Percentiles rank a stretch among this genome's conserved stretches.
These are phyloP conservation scores for Isabelozyma heimii DNA, from an alignment of 805 yeast species.

Conservation along the genomic window DNA sequence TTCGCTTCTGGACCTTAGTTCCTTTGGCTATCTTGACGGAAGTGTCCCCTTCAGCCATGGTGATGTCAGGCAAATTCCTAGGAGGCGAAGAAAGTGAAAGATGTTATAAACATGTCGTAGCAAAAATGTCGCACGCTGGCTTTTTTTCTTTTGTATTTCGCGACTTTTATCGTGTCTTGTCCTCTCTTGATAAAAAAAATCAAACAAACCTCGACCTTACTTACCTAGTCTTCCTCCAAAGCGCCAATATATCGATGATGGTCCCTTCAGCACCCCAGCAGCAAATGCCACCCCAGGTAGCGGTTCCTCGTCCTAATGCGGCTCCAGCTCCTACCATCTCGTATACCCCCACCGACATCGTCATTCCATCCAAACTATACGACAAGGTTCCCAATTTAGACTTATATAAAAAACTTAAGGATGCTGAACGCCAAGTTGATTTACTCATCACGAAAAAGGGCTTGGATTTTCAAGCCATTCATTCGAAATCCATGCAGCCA, in stretches of 20 bases:
- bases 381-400: conserved; percentile 65
- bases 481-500: conserved; percentile 39
- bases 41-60: not conserved
- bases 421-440: conserved; percentile 82
- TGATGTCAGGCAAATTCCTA: not conserved
- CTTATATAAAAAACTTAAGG: conserved; percentile 65
- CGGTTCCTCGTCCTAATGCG: conserved; percentile 25
- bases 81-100: not conserved
- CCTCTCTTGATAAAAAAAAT: not conserved
- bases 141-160: not conserved
- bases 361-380: conserved; percentile 35
- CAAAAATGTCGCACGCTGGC: not conserved
- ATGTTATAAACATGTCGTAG: not conserved
- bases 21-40: not conserved
- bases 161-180: not conserved
- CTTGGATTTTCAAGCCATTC: conserved; percentile 75
- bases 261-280: conserved; percentile 9
- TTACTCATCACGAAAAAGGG: conserved; percentile 78
- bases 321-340: conserved; percentile 37
- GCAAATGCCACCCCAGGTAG: conserved; percentile 13
- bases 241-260: not conserved
- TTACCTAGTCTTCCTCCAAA: conserved; percentile 5
- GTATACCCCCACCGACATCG: conserved; percentile 42
- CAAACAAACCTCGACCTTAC: not conserved
- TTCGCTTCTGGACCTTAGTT: conserved; percentile 19